Evolutionary conservation across 2,329 filamentous ascomycete genomes (phyloP), one percentile per base, ranked within the genome.

Genomic region (Dothistroma septosporum): DNA sequence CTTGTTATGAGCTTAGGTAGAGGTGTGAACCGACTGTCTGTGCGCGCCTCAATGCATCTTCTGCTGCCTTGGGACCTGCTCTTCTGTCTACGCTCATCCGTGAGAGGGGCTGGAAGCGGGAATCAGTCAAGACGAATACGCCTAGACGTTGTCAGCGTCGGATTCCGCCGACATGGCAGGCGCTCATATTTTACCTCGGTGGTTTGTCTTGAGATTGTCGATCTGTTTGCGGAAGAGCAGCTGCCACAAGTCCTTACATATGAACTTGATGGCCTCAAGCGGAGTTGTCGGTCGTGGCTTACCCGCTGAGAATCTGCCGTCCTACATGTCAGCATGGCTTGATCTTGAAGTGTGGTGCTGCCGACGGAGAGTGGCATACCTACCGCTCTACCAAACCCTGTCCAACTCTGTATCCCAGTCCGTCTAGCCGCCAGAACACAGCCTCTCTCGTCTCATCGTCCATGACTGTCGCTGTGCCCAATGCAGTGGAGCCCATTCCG

Each of bases 161-260:
- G 10, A 19, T 44, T n/a, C 8, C n/a, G 14, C 8, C 33, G 16
- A n/a, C 6, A n/a, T 28, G n/a, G 8, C 41, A 6, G 5, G 16
- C 2, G 8, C 14, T 44, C 8, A 8, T n/a, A 7, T 8, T 4
- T 44, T 16, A 44, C 41, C 94, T 69, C 94, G 82, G 75, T 99
- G 94, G 73, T 99, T 99, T 9, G 94, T 99, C 78, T 99, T 99
- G 52, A 99, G 82, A 74, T 99, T 99, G 77, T 99, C 94, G 72
- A 99, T 91, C 76, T 97, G 95, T 78, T 99, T 99, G 74, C 90
- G 85, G 76, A 97, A 99, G 16, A 97, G 85, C 21, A 97, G 82
- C 35, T 87, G 92, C 94, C 94, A 99, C 49, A 99, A 82, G 75
- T 99, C 94, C 80, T 99, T 99, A 84, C 94, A 99, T 54, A 99